A percentile compares a stretch with the other conserved stretches of the same genome.
phyloP scores from a whole-genome alignment of 2,329 filamentous ascomycete species.

The Trichoderma endophyticum region DNA sequence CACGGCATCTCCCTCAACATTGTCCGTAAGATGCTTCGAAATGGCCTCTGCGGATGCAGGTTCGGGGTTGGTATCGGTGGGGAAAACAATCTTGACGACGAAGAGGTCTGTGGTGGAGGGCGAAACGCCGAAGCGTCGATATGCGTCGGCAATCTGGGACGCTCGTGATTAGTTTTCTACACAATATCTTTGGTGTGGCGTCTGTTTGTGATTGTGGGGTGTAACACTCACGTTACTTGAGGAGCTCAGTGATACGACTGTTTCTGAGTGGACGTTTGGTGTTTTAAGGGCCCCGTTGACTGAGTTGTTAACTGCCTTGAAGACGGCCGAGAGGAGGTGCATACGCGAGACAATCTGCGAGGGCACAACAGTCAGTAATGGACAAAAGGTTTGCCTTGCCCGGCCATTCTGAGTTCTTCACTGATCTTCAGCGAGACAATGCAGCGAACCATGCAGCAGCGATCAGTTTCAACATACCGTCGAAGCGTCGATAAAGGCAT shows the following conservation, averaged over 20 bases:
- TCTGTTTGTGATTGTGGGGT: not conserved
- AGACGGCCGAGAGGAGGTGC: slow-evolving; percentile 73
- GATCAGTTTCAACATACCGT: slow-evolving; percentile 53
- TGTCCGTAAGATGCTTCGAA: slow-evolving; percentile 55
- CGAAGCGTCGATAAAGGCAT: slow-evolving; percentile 86
- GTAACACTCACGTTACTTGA: slow-evolving; percentile 67
- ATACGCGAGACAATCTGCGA: slow-evolving; percentile 65
- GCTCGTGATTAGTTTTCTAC: not conserved
- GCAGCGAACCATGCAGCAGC: not conserved
- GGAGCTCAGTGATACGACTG: slow-evolving; percentile 74
- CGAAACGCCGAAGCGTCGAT: slow-evolving; percentile 80
- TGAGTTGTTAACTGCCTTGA: slow-evolving; percentile 69
- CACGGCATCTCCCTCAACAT: slow-evolving; percentile 59
- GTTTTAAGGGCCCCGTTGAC: slow-evolving; percentile 64
- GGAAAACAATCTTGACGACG: slow-evolving; percentile 71
- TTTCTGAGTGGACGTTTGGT: slow-evolving; percentile 84
- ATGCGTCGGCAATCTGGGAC: slow-evolving; percentile 80
- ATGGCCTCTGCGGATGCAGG: slow-evolving; percentile 45
- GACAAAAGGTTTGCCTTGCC: rapidly evolving
- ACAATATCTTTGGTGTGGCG: not conserved
- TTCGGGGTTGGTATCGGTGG: slow-evolving; percentile 42
- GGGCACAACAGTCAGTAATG: not conserved
- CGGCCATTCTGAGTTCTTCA: not conserved
- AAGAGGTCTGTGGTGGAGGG: slow-evolving; percentile 70
- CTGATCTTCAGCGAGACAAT: not conserved